phyloP scores from a whole-genome alignment of 306 rosid species.

The Dalbergia cultrata region DNA sequence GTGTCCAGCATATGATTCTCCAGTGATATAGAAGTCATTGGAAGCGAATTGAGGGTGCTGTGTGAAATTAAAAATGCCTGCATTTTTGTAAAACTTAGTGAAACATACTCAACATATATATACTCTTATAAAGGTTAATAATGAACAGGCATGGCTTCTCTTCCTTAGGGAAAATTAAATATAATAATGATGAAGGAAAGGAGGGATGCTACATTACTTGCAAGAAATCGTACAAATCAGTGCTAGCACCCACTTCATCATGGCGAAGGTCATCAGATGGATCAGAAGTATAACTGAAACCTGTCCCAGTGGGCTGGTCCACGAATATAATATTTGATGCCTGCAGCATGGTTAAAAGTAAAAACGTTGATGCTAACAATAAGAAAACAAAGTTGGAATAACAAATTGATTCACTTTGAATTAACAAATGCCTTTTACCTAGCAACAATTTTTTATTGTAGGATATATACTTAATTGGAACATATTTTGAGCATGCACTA shows the following conservation, averaged over 20 bases:
- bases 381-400: no score
- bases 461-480: no score
- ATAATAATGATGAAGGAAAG: no score
- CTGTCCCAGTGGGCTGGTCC: slow-evolving; percentile 94
- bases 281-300: slow-evolving; percentile 74
- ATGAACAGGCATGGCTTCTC: background rate
- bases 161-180: no score
- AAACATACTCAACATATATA: background rate
- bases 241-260: slow-evolving; percentile 81
- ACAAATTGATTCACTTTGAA: no score
- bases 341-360: slow-evolving; percentile 47
- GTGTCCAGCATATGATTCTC: slow-evolving; percentile 97
- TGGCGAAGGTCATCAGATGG: slow-evolving; percentile 60
- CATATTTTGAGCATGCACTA: no score
- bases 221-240: slow-evolving; percentile 83
- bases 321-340: slow-evolving; percentile 86
- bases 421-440: no score
- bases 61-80: slow-evolving; percentile 80
- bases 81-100: background rate
- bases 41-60: slow-evolving; percentile 67
- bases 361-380: no score
- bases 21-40: slow-evolving; percentile 89
- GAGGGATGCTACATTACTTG: slow-evolving; percentile 57
- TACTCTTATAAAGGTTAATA: no score
- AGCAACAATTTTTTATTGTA: no score